phyloP scores from a whole-genome alignment of 2,329 filamentous ascomycete species.

The Cladosporium sp. region DNA sequence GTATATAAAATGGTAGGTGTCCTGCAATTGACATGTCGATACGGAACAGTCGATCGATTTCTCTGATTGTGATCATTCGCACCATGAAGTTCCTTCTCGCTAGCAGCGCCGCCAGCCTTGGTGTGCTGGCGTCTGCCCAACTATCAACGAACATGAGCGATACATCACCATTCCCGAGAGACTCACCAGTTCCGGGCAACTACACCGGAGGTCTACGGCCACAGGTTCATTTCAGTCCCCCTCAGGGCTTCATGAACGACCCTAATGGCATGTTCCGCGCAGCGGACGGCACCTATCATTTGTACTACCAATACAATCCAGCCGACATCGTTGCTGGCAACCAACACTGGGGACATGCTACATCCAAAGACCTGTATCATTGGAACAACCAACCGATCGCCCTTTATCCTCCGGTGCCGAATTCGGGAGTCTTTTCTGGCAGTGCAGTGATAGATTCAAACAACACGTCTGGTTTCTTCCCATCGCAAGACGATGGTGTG shows the following conservation, averaged over 20 bases:
- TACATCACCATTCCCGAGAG: conserved; percentile 13
- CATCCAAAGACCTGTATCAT: conserved; percentile 55
- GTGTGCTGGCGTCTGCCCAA: conserved; percentile 3
- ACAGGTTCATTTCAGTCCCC: conserved; percentile 19
- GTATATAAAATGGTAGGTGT: neutral
- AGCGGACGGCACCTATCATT: conserved; percentile 52
- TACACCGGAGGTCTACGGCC: conserved; percentile 17
- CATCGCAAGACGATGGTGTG: conserved; percentile 52
- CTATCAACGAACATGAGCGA: neutral
- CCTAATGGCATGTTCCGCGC: conserved; percentile 45
- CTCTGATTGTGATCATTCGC: neutral
- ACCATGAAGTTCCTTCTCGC: conserved; percentile 3
- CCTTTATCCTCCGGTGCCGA: conserved; percentile 51
- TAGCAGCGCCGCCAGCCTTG: neutral
- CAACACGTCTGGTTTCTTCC: conserved; percentile 63
- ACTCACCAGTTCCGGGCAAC: conserved; percentile 16
- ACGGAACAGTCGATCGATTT: neutral
- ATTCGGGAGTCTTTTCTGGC: conserved; percentile 42
- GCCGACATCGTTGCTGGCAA: conserved; percentile 47
- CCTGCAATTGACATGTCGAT: neutral
- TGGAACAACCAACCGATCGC: conserved; percentile 62
- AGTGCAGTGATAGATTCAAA: conserved; percentile 57
- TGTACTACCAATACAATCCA: conserved; percentile 61
- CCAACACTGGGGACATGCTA: conserved; percentile 63
- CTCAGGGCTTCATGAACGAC: conserved; percentile 46